phyloP scores from a whole-genome alignment of 805 yeast genomes.

The Saccharomycopsis selenospora region DNA sequence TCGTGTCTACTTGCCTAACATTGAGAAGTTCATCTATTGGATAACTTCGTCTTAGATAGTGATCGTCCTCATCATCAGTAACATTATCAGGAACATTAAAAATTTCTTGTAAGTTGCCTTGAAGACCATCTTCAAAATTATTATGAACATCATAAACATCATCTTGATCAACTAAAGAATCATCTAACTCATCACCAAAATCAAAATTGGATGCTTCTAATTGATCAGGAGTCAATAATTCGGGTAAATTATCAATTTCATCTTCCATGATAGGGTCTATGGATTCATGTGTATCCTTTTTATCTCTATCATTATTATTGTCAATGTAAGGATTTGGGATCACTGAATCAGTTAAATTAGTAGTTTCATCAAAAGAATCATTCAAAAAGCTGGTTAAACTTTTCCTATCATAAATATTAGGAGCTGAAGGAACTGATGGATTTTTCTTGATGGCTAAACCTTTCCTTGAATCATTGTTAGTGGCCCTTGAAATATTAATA shows the following conservation, averaged over 20 bases:
- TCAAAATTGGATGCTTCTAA: background rate
- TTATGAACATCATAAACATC: no score
- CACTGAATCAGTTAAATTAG: background rate
- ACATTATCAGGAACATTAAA: no score
- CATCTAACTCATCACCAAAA: slow-evolving; percentile 1
- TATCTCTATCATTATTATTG: no score
- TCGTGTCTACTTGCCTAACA: no score
- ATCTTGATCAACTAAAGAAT: no score
- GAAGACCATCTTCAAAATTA: background rate
- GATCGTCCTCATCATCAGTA: no score
- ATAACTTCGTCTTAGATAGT: no score
- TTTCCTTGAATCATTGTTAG: slow-evolving; percentile 5
- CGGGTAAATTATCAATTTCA: background rate
- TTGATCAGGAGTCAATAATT: background rate
- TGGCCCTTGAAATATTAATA: background rate
- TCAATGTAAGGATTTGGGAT: slow-evolving; percentile 1
- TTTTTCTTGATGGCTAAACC: slow-evolving; percentile 15
- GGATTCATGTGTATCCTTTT: no score
- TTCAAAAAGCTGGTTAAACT: background rate
- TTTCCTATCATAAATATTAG: background rate
- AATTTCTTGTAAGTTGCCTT: no score
- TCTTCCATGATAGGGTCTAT: no score
- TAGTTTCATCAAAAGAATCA: background rate
- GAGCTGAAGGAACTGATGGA: no score
- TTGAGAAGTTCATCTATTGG: no score